A percentile compares a stretch with the other conserved stretches of the same genome.
Evolutionary conservation across 2,329 filamentous ascomycete species (phyloP).

Genomic region (Decorospora gaudefroyi): DNA sequence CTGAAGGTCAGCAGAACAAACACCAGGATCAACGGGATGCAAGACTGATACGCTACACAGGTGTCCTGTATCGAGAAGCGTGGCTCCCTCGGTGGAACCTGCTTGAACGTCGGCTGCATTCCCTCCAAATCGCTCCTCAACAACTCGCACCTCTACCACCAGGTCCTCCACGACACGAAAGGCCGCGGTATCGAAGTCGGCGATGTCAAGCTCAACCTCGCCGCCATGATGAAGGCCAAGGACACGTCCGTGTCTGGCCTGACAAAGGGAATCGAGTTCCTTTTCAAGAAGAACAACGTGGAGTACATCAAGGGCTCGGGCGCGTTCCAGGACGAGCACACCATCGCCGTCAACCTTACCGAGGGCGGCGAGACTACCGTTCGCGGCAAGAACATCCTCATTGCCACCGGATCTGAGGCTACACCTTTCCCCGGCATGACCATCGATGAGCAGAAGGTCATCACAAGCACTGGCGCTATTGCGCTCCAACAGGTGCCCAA

Average conservation of each 20-base stretch:
- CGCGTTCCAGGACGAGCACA: conserved; percentile 84
- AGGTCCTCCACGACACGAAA: conserved; percentile 95
- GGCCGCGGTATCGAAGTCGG: conserved; percentile 95
- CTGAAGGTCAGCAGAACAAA: conserved; percentile 70
- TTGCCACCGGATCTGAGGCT: conserved; percentile 92
- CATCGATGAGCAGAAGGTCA: conserved; percentile 95
- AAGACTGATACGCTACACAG: conserved; percentile 54
- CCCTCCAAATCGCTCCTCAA: conserved; percentile 99
- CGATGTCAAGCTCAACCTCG: conserved; percentile 94
- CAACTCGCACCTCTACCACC: conserved; percentile 98
- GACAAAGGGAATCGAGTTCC: conserved; percentile 96
- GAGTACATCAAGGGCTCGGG: conserved; percentile 96
- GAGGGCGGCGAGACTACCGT: conserved; percentile 90
- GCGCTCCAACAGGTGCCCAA: conserved; percentile 88
- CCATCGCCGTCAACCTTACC: conserved; percentile 84
- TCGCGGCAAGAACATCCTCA: conserved; percentile 94
- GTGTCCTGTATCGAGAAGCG: conserved; percentile 99
- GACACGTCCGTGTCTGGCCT: conserved; percentile 84
- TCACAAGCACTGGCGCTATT: conserved; percentile 95
- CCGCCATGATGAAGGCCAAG: conserved; percentile 98
- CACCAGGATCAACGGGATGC: conserved; percentile 1
- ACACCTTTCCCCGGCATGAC: conserved; percentile 95
- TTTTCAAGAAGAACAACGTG: conserved; percentile 99
- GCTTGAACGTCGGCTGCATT: conserved; percentile 98
- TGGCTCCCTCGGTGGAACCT: conserved; percentile 91